Base-by-base conservation (phyloP, 2,329 filamentous ascomycete genomes). In the Mollisiaceae sp. region DNA sequence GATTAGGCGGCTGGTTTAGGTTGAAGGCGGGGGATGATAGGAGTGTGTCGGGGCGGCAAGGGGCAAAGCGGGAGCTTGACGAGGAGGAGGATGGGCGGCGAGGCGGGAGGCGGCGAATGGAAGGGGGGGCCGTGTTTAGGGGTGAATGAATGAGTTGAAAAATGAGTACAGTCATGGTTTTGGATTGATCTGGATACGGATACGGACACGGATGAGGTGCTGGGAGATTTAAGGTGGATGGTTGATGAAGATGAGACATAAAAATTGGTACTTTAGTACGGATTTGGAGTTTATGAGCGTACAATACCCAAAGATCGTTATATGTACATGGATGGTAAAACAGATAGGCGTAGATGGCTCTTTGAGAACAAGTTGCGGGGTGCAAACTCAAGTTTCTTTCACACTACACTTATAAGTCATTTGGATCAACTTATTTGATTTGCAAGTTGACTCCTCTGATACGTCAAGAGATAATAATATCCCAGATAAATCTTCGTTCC, bases 1-100 rank as follows among this genome's bases (percentile, higher is more conserved):
- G 63, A 9, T 59, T 58, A 18, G 70, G 70, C 6, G 67, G 68
- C 0, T 71, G 68, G 68, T 70, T 71, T 38, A 65, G 56, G 41
- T 14, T 65, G 15, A 32, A 24, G 22, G 24, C 24, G 12, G 24
- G 50, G 22, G 50, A 54, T 54, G 50, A n/a, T 50, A 32, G 27
- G 6, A 3, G 6, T 32, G 27, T 3, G 27, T 3, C 27, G 27
- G 27, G 3, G 27, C 27, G 27, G 27, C 3, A 6, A 3, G 27
- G 27, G 3, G 27, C 27, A 6, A 32, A 32, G 27, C 27, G 27
- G 27, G 27, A 32, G 27, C 27, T 32, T 32, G 27, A 32, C 6
- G 27, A 32, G 27, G 27, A 32, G 27, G 27, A 32, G 27, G 6
- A 32, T 32, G 27, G 27, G 27, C 27, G 27, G 27, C 27, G 27